A percentile compares a stretch with the other conserved stretches of the same genome.
phyloP scores from a whole-genome alignment of 2,329 filamentous ascomycete genomes.

The Penicillium sp. region DNA sequence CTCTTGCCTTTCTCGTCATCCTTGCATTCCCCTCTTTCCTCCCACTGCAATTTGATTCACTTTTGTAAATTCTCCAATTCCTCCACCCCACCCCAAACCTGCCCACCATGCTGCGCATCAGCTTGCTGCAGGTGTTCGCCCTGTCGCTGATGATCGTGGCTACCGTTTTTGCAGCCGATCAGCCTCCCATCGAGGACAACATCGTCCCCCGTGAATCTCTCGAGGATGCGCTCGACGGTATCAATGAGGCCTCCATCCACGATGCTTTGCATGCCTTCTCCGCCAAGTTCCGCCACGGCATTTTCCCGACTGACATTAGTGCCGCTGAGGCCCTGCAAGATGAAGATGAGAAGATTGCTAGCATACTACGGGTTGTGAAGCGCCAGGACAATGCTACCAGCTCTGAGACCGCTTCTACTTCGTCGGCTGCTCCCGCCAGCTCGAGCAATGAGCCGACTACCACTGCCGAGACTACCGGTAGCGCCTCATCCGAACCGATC shows the following conservation, averaged over 20 bases:
- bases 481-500: slow-evolving; percentile 10
- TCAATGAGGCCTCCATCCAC: slow-evolving; percentile 60
- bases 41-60: not conserved
- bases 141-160: slow-evolving; percentile 27
- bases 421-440: slow-evolving; percentile 9
- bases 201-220: slow-evolving; percentile 36
- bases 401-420: slow-evolving; percentile 14
- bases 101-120: slow-evolving; percentile 20
- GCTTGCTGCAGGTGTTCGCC: slow-evolving; percentile 24
- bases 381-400: slow-evolving; percentile 46
- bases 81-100: not conserved
- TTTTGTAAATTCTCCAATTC: not conserved
- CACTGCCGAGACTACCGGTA: slow-evolving; percentile 7
- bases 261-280: slow-evolving; percentile 61
- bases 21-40: not conserved
- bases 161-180: slow-evolving; percentile 23
- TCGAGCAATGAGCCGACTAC: slow-evolving; percentile 15
- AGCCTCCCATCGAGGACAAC: slow-evolving; percentile 8
- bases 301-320: slow-evolving; percentile 61
- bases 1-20: not conserved
- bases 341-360: slow-evolving; percentile 59
- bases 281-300: slow-evolving; percentile 62
- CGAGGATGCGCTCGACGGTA: slow-evolving; percentile 52
- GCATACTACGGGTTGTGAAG: slow-evolving; percentile 60
- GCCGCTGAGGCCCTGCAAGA: slow-evolving; percentile 61